Conservation (phyloP, 305 asterid genomes). For the Fraxinus angustifolia region DNA sequence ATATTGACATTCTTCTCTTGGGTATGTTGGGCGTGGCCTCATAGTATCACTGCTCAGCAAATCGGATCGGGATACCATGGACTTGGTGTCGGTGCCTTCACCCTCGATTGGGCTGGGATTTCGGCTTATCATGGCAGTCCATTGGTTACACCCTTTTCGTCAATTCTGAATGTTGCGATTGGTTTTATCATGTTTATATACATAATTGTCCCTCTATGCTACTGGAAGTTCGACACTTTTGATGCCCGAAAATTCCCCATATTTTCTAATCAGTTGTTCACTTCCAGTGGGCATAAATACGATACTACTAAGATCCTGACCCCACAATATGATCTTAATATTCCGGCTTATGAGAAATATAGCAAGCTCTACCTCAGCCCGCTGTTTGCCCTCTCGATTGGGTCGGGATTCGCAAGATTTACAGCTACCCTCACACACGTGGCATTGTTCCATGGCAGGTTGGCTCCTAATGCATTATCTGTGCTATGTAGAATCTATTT, state of each 20-base stretch:
- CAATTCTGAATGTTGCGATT: conserved; percentile 71
- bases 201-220: conserved; percentile 81
- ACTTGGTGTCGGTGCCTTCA: conserved; percentile 88
- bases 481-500: neutral
- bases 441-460: conserved; percentile 90
- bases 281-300: conserved; percentile 62
- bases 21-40: conserved; percentile 96
- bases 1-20: conserved; percentile 89
- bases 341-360: conserved; percentile 66
- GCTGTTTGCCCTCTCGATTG: conserved; percentile 88
- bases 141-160: conserved; percentile 74
- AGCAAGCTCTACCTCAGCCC: conserved; percentile 97
- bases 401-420: conserved; percentile 89
- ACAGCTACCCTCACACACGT: conserved; percentile 94
- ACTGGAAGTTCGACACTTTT: conserved; percentile 87
- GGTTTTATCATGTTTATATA: conserved; percentile 90
- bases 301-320: conserved; percentile 78
- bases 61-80: conserved; percentile 94
- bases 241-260: conserved; percentile 87
- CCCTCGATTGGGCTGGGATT: conserved; percentile 98
- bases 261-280: conserved; percentile 75
- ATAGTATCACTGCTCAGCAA: conserved; percentile 88
- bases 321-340: conserved; percentile 72
- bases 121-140: conserved; percentile 97
- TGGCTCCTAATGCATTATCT: conserved; percentile 2